These are phyloP conservation scores for Diplodia sapinea DNA, from an alignment of 2,329 filamentous ascomycete genomes.

Conservation along the genomic window DNA sequence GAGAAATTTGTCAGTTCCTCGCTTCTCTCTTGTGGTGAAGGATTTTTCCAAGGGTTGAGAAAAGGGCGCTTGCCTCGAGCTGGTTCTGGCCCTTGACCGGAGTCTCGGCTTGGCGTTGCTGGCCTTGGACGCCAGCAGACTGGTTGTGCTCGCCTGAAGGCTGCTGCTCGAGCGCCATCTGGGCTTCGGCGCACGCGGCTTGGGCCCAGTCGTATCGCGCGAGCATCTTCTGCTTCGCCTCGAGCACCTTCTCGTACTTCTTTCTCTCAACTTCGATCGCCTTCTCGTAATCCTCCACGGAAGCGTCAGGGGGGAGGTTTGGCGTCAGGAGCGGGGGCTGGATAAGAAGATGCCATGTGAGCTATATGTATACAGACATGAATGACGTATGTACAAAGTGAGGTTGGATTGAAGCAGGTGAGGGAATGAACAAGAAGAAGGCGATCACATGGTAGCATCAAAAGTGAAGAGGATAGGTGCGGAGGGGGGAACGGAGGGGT, in stretches of 20 bases:
- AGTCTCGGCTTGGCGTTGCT: too few relatives aligned
- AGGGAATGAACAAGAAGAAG: background rate
- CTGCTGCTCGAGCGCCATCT: background rate
- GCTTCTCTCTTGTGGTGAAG: too few relatives aligned
- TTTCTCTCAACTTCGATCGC: background rate
- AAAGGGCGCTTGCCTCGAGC: too few relatives aligned
- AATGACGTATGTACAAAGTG: background rate
- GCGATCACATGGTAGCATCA: too few relatives aligned
- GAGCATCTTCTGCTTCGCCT: background rate
- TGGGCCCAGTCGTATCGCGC: background rate
- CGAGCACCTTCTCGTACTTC: background rate
- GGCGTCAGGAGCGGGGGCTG: background rate
- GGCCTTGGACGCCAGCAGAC: too few relatives aligned
- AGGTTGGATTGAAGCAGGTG: background rate
- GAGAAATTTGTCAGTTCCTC: too few relatives aligned
- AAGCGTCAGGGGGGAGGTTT: background rate
- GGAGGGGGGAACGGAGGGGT: background rate
- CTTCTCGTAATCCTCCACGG: slow-evolving; percentile 9
- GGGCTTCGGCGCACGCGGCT: background rate
- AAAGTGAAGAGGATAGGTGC: background rate
- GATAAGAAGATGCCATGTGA: background rate
- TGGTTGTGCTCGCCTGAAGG: too few relatives aligned
- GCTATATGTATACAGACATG: background rate
- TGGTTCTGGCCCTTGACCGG: too few relatives aligned
- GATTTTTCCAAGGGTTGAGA: too few relatives aligned